Conservation (phyloP, 2,329 filamentous ascomycete species). For the Nothophoma quercina region DNA sequence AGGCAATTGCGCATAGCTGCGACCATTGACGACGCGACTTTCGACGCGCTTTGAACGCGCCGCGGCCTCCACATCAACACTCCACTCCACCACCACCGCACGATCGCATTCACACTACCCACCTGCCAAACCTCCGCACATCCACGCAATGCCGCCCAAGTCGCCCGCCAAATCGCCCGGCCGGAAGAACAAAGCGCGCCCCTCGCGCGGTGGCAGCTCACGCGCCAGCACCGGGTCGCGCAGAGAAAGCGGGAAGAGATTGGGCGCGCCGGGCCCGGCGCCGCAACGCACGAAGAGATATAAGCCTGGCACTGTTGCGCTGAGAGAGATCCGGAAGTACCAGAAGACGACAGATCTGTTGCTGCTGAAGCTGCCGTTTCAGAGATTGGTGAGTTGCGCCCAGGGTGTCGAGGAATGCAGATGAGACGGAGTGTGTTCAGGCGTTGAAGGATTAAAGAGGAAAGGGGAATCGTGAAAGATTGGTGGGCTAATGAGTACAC, state of each 20-base stretch:
- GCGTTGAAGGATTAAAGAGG: too few species aligned
- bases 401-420: not conserved
- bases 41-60: constrained; percentile 22
- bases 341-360: constrained; percentile 97
- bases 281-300: constrained; percentile 51
- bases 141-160: constrained; percentile 6
- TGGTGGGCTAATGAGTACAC: not conserved
- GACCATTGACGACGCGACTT: constrained; percentile 8
- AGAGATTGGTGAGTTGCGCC: constrained; percentile 72
- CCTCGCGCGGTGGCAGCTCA: constrained; percentile 34
- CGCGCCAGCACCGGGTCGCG: constrained; percentile 21
- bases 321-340: constrained; percentile 98
- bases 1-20: not conserved
- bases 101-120: not conserved
- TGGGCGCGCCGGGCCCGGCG: constrained; percentile 44
- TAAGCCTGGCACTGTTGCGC: constrained; percentile 81
- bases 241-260: constrained; percentile 31
- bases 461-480: not conserved
- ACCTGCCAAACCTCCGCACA: not conserved
- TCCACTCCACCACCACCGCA: not conserved
- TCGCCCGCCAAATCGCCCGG: constrained; percentile 28
- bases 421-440: not conserved
- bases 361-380: constrained; percentile 97
- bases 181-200: constrained; percentile 43
- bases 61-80: constrained; percentile 7